Evolutionary conservation across 2,329 filamentous ascomycete species (phyloP).

Genomic region (Monosporascus sp.): DNA sequence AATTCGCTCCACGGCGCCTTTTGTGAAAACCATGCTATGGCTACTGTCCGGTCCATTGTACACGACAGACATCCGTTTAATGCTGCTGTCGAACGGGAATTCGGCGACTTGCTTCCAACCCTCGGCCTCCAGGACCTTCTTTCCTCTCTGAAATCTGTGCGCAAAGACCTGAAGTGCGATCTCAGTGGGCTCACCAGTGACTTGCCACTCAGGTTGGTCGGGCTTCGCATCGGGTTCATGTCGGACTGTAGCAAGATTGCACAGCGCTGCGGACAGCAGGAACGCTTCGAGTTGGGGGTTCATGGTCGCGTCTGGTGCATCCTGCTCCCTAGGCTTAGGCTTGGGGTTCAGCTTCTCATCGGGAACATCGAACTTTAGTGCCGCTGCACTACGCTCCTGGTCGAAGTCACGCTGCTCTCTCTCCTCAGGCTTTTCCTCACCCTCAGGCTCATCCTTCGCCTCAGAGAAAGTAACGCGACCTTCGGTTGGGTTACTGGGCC

Average conservation of each 20-base stretch:
- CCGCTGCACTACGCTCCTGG: conserved; percentile 53
- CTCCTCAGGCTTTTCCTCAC: conserved; percentile 29
- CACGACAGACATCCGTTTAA: conserved; percentile 77
- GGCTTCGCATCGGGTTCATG: conserved; percentile 48
- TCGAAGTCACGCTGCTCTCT: conserved; percentile 44
- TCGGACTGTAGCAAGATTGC: conserved; percentile 58
- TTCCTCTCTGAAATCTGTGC: conserved; percentile 58
- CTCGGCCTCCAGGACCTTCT: conserved; percentile 43
- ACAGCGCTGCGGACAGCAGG: conserved; percentile 54
- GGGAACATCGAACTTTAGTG: conserved; percentile 58
- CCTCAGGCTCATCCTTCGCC: conserved; percentile 27
- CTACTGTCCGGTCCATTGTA: conserved; percentile 48
- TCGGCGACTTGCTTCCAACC: conserved; percentile 64
- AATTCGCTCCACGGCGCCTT: conserved; percentile 58
- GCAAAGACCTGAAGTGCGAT: conserved; percentile 73
- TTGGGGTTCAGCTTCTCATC: conserved; percentile 45
- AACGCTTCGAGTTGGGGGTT: conserved; percentile 47
- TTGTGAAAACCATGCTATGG: conserved; percentile 52
- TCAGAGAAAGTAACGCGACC: conserved; percentile 47
- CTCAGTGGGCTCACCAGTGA: conserved; percentile 67
- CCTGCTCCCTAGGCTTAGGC: conserved; percentile 29
- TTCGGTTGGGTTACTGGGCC: conserved; percentile 56
- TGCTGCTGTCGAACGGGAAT: conserved; percentile 72
- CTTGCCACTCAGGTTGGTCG: conserved; percentile 55
- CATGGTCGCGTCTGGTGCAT: conserved; percentile 33